Conservation (phyloP, 1,284 basidiomycete species). For the Ceratobasidium sp. region DNA sequence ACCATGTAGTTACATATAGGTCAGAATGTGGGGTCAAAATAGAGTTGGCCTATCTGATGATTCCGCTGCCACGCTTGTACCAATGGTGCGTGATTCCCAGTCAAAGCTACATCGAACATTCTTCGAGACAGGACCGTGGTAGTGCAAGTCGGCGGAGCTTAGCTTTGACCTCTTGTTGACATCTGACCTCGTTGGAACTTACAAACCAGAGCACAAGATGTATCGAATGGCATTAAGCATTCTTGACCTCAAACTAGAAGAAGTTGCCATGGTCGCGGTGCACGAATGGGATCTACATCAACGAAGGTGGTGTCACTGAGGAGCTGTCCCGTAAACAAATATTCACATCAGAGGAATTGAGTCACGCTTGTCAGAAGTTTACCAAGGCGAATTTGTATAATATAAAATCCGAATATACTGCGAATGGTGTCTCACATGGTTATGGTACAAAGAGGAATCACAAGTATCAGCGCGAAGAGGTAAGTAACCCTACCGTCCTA, state of each 20-base stretch:
- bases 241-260: constrained; percentile 51
- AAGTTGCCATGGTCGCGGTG: constrained; percentile 56
- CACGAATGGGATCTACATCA: constrained; percentile 55
- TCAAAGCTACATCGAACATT: too few relatives aligned
- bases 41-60: constrained; percentile 53
- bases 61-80: constrained; percentile 50
- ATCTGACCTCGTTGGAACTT: constrained; percentile 54
- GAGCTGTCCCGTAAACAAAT: constrained; percentile 12
- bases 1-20: background rate
- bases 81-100: constrained; percentile 47
- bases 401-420: background rate
- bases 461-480: background rate
- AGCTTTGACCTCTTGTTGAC: constrained; percentile 54
- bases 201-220: constrained; percentile 56
- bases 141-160: constrained; percentile 54
- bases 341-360: background rate
- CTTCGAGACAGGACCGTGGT: background rate
- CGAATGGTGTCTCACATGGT: background rate
- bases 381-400: too few relatives aligned
- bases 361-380: too few relatives aligned
- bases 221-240: constrained; percentile 53
- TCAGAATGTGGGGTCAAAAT: background rate
- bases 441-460: background rate
- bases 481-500: background rate
- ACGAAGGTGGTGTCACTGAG: constrained; percentile 52